Percentiles rank a stretch among this genome's conserved stretches.
phyloP scores from a whole-genome alignment of 1,284 basidiomycete genomes.

The Serendipita sp. region DNA sequence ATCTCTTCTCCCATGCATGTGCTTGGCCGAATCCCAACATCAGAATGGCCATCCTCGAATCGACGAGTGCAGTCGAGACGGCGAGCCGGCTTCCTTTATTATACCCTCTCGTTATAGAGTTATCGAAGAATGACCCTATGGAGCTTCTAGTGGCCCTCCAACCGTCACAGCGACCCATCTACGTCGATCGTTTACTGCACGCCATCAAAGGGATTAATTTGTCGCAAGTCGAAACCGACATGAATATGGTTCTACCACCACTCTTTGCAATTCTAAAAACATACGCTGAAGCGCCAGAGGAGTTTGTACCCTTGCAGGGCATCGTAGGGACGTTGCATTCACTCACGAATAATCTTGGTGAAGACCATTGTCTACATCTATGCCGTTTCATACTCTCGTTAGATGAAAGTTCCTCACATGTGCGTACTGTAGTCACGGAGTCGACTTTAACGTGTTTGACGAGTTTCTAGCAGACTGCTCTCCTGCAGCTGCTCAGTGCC shows the following conservation, averaged over 20 bases:
- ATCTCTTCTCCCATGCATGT: conserved; percentile 68
- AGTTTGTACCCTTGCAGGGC: too few species aligned
- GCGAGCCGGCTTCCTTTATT: conserved; percentile 50
- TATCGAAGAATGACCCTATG: conserved; percentile 23
- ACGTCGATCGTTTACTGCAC: conserved; percentile 36
- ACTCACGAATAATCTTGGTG: too few species aligned
- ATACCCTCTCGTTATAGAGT: conserved; percentile 39
- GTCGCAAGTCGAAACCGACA: conserved; percentile 11
- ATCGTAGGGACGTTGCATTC: too few species aligned
- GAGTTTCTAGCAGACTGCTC: too few species aligned
- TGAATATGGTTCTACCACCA: neutral
- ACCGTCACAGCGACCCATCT: conserved; percentile 23
- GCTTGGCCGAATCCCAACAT: conserved; percentile 39
- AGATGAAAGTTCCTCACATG: too few species aligned
- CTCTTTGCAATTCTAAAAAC: too few species aligned
- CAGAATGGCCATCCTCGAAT: conserved; percentile 44
- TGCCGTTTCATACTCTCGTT: too few species aligned
- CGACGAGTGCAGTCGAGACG: conserved; percentile 48
- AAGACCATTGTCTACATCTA: too few species aligned
- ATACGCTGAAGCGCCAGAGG: too few species aligned
- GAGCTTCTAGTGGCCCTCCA: conserved; percentile 10
- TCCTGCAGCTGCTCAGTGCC: too few species aligned
- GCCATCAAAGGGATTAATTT: conserved; percentile 39
- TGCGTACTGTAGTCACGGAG: too few species aligned
- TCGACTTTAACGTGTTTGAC: too few species aligned